A percentile compares a stretch with the other conserved stretches of the same genome.
Conservation (phyloP, 768 basidiomycete species). For the Clitopilus hobsonii region DNA sequence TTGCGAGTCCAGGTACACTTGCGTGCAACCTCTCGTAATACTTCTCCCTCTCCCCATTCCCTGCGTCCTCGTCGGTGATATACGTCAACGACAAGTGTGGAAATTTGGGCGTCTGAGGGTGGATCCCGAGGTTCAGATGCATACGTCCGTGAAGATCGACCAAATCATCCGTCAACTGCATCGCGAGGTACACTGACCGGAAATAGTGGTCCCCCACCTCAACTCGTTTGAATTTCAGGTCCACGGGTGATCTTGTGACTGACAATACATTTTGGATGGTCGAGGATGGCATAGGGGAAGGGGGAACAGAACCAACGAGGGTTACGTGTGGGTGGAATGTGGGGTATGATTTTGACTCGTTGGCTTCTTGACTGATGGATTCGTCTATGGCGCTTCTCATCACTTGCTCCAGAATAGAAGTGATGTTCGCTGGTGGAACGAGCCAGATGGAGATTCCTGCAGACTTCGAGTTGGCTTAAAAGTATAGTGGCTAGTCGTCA, state of each 20-base stretch:
- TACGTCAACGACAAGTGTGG: constrained; percentile 77
- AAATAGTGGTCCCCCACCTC: constrained; percentile 61
- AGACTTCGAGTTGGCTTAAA: not conserved
- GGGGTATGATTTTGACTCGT: constrained; percentile 22
- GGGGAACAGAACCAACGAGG: not conserved
- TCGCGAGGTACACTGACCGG: constrained; percentile 61
- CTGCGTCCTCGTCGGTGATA: constrained; percentile 60
- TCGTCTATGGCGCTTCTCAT: not conserved
- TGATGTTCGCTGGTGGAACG: not conserved
- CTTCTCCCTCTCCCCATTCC: constrained; percentile 41
- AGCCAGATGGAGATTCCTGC: not conserved
- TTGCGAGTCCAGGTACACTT: constrained; percentile 18
- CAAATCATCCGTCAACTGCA: constrained; percentile 42
- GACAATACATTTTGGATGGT: not conserved
- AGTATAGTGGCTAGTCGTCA: not conserved
- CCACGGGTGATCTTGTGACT: not conserved
- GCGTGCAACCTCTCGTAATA: constrained; percentile 39
- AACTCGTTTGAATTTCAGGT: constrained; percentile 47
- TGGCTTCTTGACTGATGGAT: not conserved
- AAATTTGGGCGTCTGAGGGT: constrained; percentile 50
- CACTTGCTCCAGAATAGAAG: not conserved
- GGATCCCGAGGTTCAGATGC: constrained; percentile 28
- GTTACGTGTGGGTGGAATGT: not conserved
- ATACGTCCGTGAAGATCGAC: constrained; percentile 43
- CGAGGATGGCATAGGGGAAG: not conserved